Conservation (phyloP, 208 protist genomes). For the Trypanosoma theileri region DNA sequence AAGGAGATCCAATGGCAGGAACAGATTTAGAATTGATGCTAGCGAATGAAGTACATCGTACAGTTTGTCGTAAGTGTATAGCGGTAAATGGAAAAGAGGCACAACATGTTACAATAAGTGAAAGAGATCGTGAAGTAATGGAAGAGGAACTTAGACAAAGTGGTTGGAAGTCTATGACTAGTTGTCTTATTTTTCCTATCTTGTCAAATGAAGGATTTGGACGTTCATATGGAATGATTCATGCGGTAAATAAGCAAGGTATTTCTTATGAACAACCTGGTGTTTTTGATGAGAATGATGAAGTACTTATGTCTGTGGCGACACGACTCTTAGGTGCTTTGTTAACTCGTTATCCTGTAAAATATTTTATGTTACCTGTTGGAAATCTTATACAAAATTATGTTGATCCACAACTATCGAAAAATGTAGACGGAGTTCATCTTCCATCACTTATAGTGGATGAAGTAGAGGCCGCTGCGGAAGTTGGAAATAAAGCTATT, state of each 20-base stretch:
- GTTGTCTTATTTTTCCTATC: slow-evolving; percentile 86
- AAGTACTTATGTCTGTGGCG: slow-evolving; percentile 49
- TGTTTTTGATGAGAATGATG: slow-evolving; percentile 52
- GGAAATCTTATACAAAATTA: slow-evolving; percentile 44
- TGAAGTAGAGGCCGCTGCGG: slow-evolving; percentile 63
- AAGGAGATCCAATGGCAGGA: slow-evolving; percentile 69
- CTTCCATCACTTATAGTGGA: slow-evolving; percentile 53
- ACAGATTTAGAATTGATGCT: slow-evolving; percentile 76
- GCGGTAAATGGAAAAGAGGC: slow-evolving; percentile 69
- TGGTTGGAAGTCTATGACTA: slow-evolving; percentile 72
- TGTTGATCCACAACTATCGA: slow-evolving; percentile 32
- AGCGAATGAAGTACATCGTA: slow-evolving; percentile 75
- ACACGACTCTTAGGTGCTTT: slow-evolving; percentile 73
- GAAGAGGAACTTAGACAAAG: slow-evolving; percentile 39
- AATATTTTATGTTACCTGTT: slow-evolving; percentile 55
- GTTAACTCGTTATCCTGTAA: slow-evolving; percentile 62
- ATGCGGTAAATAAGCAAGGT: slow-evolving; percentile 84
- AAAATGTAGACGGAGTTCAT: slow-evolving; percentile 36
- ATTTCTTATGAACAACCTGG: slow-evolving; percentile 16
- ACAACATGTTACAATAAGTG: slow-evolving; percentile 28
- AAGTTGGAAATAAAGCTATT: slow-evolving; percentile 56
- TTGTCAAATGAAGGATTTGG: slow-evolving; percentile 35
- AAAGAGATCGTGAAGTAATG: slow-evolving; percentile 35
- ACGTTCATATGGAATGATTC: slow-evolving; percentile 74
- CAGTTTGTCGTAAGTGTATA: slow-evolving; percentile 70